A percentile compares a stretch with the other conserved stretches of the same genome.
These are phyloP conservation scores for Angophora floribunda DNA, from an alignment of 345 rosid species.

Conservation along the genomic window DNA sequence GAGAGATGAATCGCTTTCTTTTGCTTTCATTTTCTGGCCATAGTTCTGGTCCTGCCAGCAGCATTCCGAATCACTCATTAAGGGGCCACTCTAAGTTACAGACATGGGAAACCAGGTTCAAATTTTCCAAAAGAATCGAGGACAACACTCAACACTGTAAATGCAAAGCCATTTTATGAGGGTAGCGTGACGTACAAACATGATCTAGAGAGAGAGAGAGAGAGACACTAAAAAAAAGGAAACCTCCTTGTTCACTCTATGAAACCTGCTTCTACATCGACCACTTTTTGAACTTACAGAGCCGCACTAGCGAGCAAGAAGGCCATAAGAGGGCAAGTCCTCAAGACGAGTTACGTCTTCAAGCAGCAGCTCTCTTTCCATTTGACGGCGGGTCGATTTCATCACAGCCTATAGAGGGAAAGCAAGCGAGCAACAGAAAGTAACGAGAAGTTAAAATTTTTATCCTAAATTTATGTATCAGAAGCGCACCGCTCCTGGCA, in stretches of 20 bases:
- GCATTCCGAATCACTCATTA: background rate
- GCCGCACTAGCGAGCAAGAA: conserved; percentile 32
- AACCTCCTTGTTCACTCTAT: background rate
- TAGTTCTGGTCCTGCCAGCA: background rate
- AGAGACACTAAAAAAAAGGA: background rate
- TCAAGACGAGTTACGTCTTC: conserved; percentile 66
- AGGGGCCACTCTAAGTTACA: background rate
- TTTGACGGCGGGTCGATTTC: conserved; percentile 79
- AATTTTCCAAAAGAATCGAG: background rate
- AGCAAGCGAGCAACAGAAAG: background rate
- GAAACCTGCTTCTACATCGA: conserved; percentile 9
- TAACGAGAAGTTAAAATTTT: background rate
- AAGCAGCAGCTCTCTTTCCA: conserved; percentile 82
- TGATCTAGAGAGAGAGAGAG: background rate
- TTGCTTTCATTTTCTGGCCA: background rate
- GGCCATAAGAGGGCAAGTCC: conserved; percentile 76
- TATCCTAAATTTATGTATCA: background rate
- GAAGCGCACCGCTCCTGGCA: background rate
- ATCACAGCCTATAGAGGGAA: conserved; percentile 41
- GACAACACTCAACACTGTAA: background rate
- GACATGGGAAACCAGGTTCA: background rate
- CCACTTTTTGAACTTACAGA: conserved; percentile 6
- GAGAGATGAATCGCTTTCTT: background rate
- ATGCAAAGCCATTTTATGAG: conserved; percentile 1
- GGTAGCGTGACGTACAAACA: background rate